A percentile compares a stretch with the other conserved stretches of the same genome.
Conservation (phyloP, 371 early-diverging fungal genomes). For the Blastocladiella emersonii region DNA sequence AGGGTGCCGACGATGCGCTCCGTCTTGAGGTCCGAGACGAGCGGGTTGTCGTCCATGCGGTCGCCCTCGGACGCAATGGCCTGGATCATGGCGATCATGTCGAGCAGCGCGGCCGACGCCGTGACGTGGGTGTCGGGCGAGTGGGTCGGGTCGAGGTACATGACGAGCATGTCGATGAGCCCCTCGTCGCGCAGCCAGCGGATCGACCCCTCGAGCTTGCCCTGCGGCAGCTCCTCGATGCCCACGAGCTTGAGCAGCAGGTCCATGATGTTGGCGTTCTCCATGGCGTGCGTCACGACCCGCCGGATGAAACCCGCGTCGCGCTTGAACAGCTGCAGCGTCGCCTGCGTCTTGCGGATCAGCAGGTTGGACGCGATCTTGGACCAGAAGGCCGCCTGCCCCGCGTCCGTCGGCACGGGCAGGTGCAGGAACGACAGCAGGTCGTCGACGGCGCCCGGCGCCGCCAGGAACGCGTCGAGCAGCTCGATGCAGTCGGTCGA, state of each 20-base stretch:
- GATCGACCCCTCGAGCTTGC: conserved; percentile 10
- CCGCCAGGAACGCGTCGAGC: conserved; percentile 46
- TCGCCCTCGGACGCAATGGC: conserved; percentile 48
- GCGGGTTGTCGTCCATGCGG: conserved; percentile 47
- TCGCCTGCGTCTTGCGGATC: conserved; percentile 50
- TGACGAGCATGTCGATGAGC: conserved; percentile 58
- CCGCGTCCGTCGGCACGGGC: conserved; percentile 51
- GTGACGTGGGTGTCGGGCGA: conserved; percentile 68
- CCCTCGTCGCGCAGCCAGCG: conserved; percentile 72
- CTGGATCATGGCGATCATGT: conserved; percentile 79
- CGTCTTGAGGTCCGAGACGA: conserved; percentile 71
- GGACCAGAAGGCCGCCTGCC: conserved; percentile 72
- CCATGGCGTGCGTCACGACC: conserved; percentile 26
- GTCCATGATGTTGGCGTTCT: conserved; percentile 75
- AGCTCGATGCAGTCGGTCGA: conserved; percentile 72
- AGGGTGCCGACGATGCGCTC: conserved; percentile 48
- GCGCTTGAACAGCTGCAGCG: background rate
- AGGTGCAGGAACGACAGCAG: conserved; percentile 52
- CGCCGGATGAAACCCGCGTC: background rate
- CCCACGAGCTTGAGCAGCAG: conserved; percentile 78
- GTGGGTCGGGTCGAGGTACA: conserved; percentile 55
- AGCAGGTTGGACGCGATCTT: conserved; percentile 73
- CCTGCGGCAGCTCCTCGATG: conserved; percentile 75
- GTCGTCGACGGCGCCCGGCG: background rate
- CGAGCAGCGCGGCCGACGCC: conserved; percentile 76